Evolutionary conservation across 2,329 filamentous ascomycete genomes (phyloP).

Genomic region (Trichoderma brevicompactum): DNA sequence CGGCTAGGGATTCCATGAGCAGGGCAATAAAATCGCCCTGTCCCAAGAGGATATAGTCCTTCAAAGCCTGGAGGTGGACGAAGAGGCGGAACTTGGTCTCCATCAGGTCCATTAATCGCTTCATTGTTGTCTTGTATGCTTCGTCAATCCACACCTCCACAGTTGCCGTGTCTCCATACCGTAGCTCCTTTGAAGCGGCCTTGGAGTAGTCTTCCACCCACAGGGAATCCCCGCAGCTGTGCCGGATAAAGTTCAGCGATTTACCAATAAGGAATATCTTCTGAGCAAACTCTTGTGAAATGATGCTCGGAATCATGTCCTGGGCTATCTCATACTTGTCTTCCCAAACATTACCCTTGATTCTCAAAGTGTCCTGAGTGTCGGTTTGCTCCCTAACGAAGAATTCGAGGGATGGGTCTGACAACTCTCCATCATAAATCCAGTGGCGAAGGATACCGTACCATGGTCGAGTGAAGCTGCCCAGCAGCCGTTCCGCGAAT

Average conservation of each 20-base stretch:
- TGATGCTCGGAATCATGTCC: constrained; percentile 89
- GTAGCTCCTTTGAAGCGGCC: constrained; percentile 85
- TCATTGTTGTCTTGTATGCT: constrained; percentile 98
- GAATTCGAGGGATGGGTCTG: constrained; percentile 95
- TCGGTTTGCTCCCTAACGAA: constrained; percentile 83
- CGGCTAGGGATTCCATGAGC: constrained; percentile 93
- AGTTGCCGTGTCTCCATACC: constrained; percentile 90
- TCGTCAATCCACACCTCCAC: constrained; percentile 94
- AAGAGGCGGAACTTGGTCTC: constrained; percentile 93
- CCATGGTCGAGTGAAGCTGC: constrained; percentile 88
- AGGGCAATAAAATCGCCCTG: constrained; percentile 97
- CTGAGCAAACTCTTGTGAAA: constrained; percentile 89
- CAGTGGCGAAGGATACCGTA: constrained; percentile 95
- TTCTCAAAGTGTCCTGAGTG: constrained; percentile 53
- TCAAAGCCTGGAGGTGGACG: constrained; percentile 86
- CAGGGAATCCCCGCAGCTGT: constrained; percentile 88
- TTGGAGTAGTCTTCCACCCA: constrained; percentile 98
- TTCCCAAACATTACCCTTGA: constrained; percentile 87
- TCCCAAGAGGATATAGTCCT: constrained; percentile 91
- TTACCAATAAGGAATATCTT: constrained; percentile 98
- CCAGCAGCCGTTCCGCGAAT: constrained; percentile 87
- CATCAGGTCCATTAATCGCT: constrained; percentile 90
- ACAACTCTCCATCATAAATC: constrained; percentile 98
- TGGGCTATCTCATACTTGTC: constrained; percentile 91
- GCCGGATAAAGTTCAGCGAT: constrained; percentile 95